These are phyloP conservation scores for Alternaria sp. DNA, from an alignment of 2,329 filamentous ascomycete species.

Conservation along the genomic window DNA sequence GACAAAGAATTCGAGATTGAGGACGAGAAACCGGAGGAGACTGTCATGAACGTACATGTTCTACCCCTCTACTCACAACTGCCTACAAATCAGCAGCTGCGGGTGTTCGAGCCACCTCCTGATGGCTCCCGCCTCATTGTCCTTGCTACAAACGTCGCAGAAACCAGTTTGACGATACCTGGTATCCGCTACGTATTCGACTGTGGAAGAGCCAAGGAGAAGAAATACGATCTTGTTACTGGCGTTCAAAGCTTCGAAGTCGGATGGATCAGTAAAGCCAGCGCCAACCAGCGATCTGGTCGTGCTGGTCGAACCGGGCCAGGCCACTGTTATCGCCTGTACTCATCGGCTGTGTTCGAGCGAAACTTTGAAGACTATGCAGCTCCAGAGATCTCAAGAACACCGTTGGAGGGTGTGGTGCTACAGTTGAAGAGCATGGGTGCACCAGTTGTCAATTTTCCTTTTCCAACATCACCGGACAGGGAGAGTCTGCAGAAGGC, in stretches of 20 bases:
- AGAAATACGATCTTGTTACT: slow-evolving; percentile 84
- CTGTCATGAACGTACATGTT: slow-evolving; percentile 77
- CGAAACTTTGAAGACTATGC: slow-evolving; percentile 86
- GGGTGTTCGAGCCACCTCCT: slow-evolving; percentile 85
- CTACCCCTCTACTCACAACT: slow-evolving; percentile 94
- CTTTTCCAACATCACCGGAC: slow-evolving; percentile 91
- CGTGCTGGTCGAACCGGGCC: slow-evolving; percentile 95
- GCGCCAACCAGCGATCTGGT: slow-evolving; percentile 87
- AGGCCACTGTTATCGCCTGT: slow-evolving; percentile 93
- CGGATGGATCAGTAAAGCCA: slow-evolving; percentile 97
- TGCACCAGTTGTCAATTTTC: slow-evolving; percentile 90
- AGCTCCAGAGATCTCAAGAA: slow-evolving; percentile 86
- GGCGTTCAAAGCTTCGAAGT: slow-evolving; percentile 96
- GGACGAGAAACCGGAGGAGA: slow-evolving; percentile 68
- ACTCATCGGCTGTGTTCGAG: slow-evolving; percentile 93
- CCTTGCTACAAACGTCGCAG: slow-evolving; percentile 93
- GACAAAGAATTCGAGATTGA: slow-evolving; percentile 70
- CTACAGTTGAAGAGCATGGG: slow-evolving; percentile 96
- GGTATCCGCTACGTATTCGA: slow-evolving; percentile 96
- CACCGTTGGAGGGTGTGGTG: slow-evolving; percentile 88
- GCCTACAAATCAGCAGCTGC: slow-evolving; percentile 87
- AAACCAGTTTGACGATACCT: slow-evolving; percentile 96
- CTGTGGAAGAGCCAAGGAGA: slow-evolving; percentile 89
- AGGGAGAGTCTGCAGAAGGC: slow-evolving; percentile 78
- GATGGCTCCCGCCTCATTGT: slow-evolving; percentile 86